Conservation (phyloP, 306 rosid species). For the Medicago ruthenica region DNA sequence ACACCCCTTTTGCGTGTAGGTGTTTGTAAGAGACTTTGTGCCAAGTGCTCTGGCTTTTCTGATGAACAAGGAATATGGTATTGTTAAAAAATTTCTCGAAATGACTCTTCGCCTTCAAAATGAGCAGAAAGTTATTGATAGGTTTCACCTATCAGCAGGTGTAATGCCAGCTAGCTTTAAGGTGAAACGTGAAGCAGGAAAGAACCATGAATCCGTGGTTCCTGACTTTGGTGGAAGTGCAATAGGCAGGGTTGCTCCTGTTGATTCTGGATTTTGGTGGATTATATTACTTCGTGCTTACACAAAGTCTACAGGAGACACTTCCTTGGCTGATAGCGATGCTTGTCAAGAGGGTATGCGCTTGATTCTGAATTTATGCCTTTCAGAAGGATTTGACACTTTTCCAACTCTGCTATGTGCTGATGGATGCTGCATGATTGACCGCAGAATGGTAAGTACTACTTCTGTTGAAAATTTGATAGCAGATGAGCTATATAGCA, state of each 20-base stretch:
- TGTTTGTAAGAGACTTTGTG: slow-evolving; percentile 91
- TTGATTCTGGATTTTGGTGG: slow-evolving; percentile 99
- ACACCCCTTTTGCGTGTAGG: slow-evolving; percentile 55
- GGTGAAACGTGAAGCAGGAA: slow-evolving; percentile 76
- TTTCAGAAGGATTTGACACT: slow-evolving; percentile 90
- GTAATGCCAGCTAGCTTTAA: slow-evolving; percentile 99
- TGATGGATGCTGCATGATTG: slow-evolving; percentile 97
- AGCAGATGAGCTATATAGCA: not conserved
- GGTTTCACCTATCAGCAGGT: slow-evolving; percentile 89
- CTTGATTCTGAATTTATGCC: slow-evolving; percentile 77
- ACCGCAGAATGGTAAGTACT: slow-evolving; percentile 89
- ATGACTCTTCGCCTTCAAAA: slow-evolving; percentile 92
- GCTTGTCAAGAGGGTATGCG: slow-evolving; percentile 96
- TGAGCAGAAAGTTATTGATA: slow-evolving; percentile 81
- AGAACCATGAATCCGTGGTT: slow-evolving; percentile 65
- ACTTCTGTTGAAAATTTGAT: slow-evolving; percentile 12
- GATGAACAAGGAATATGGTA: slow-evolving; percentile 78
- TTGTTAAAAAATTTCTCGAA: slow-evolving; percentile 71
- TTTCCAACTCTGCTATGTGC: slow-evolving; percentile 94
- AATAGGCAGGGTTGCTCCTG: slow-evolving; percentile 97
- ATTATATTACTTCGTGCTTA: slow-evolving; percentile 89
- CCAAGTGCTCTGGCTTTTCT: slow-evolving; percentile 89
- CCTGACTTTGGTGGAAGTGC: slow-evolving; percentile 97
- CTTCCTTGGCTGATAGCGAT: slow-evolving; percentile 78
- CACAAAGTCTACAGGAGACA: slow-evolving; percentile 89